Conservation (phyloP, 495 filamentous ascomycete species). For the Opeltia flavorubescens region DNA sequence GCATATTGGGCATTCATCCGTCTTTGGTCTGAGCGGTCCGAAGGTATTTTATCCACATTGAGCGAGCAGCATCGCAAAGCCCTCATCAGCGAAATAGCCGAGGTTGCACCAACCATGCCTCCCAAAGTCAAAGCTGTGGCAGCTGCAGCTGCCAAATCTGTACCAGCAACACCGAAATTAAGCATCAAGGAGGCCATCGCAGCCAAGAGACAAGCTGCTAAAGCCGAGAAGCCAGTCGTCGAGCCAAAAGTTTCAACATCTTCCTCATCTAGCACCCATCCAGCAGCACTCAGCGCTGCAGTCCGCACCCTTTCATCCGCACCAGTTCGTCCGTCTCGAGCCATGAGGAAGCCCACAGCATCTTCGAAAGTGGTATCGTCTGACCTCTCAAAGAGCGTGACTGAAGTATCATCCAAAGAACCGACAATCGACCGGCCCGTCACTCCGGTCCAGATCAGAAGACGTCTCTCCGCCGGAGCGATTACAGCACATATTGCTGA, state of each 20-base stretch:
- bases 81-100: constrained; percentile 64
- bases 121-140: constrained; percentile 27
- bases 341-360: constrained; percentile 45
- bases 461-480: too few relatives aligned
- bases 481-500: too few relatives aligned
- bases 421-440: too few relatives aligned
- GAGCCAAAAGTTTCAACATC: constrained; percentile 34
- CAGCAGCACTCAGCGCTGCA: constrained; percentile 11
- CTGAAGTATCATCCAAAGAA: neutral
- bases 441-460: constrained; percentile 5
- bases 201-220: constrained; percentile 60
- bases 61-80: constrained; percentile 60
- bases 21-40: constrained; percentile 67
- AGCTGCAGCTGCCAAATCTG: constrained; percentile 23
- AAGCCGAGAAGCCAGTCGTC: constrained; percentile 49
- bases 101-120: constrained; percentile 52
- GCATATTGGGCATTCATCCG: constrained; percentile 72
- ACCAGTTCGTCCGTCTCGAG: constrained; percentile 41
- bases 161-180: constrained; percentile 30
- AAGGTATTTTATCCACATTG: constrained; percentile 58
- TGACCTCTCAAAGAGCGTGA: neutral
- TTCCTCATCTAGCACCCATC: constrained; percentile 10
- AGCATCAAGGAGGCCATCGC: constrained; percentile 63
- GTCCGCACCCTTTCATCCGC: constrained; percentile 40
- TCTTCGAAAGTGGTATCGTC: constrained; percentile 7